phyloP scores from a whole-genome alignment of 805 yeast genomes.

The Cyberlindnera euphorbiiphila region DNA sequence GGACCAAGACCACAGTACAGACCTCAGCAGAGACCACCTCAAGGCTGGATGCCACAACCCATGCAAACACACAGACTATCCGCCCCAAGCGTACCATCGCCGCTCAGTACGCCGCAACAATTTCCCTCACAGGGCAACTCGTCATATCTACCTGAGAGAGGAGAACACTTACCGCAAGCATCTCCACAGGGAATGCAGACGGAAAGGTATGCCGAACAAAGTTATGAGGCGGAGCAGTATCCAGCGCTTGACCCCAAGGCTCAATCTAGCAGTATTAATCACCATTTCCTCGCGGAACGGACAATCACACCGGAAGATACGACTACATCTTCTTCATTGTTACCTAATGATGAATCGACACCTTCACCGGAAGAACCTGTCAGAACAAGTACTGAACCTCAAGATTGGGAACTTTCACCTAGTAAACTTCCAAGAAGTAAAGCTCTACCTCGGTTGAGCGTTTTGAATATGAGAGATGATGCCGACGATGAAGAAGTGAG shows the following conservation, averaged over 20 bases:
- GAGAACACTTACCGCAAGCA: too few relatives aligned
- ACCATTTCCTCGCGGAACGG: constrained; percentile 27
- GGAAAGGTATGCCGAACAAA: too few relatives aligned
- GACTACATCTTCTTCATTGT: constrained; percentile 7
- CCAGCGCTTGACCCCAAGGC: constrained; percentile 1
- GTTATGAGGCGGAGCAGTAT: not conserved
- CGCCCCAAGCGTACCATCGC: constrained; percentile 19
- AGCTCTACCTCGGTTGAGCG: constrained; percentile 25
- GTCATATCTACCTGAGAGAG: too few relatives aligned
- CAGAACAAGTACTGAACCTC: too few relatives aligned
- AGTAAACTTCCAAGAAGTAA: constrained; percentile 25
- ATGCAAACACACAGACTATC: constrained; percentile 16
- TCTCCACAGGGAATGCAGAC: too few relatives aligned
- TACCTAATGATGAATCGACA: constrained; percentile 25
- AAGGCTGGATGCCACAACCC: constrained; percentile 6
- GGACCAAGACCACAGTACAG: constrained; percentile 3
- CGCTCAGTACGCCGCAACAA: constrained; percentile 13
- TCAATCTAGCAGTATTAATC: constrained; percentile 11
- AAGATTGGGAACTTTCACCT: constrained; percentile 14
- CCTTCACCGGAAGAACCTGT: constrained; percentile 18
- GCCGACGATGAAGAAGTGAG: constrained; percentile 15
- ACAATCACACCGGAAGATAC: constrained; percentile 12
- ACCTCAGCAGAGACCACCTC: constrained; percentile 1
- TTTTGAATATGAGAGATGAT: constrained; percentile 24
- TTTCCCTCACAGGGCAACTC: too few relatives aligned